Conservation (phyloP, 2,329 filamentous ascomycete genomes). For the Fusarium sambucinum region DNA sequence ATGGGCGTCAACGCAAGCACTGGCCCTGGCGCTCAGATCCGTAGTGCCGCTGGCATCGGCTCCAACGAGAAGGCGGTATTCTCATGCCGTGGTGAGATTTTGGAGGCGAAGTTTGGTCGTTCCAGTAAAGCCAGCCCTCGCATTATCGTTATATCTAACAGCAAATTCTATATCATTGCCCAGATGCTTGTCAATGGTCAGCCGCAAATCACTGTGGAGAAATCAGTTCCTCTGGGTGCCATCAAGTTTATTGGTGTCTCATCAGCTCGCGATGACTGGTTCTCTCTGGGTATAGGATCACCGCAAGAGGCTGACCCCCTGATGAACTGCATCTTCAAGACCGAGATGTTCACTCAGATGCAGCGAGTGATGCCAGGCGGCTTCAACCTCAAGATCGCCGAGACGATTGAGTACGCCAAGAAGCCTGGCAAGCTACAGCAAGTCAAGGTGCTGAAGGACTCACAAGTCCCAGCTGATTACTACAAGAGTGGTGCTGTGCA, state of each 20-base stretch:
- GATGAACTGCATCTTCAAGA: constrained; percentile 94
- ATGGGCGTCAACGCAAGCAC: constrained; percentile 84
- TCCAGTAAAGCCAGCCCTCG: constrained; percentile 94
- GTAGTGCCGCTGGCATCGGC: constrained; percentile 77
- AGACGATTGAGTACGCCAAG: constrained; percentile 94
- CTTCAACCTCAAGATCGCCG: constrained; percentile 84
- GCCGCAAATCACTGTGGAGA: constrained; percentile 83
- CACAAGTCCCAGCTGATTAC: constrained; percentile 78
- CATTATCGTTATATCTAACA: constrained; percentile 84
- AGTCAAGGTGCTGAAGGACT: constrained; percentile 92
- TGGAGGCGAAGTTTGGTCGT: constrained; percentile 95
- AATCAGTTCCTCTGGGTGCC: constrained; percentile 83
- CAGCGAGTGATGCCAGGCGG: constrained; percentile 82
- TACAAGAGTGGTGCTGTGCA: constrained; percentile 97
- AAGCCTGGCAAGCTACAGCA: constrained; percentile 92
- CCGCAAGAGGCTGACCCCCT: constrained; percentile 94
- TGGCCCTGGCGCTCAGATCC: constrained; percentile 85
- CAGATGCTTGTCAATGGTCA: constrained; percentile 87
- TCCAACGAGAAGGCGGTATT: constrained; percentile 83
- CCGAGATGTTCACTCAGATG: constrained; percentile 95
- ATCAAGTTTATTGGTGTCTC: constrained; percentile 91
- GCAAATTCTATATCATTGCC: constrained; percentile 88
- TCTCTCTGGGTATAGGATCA: constrained; percentile 90
- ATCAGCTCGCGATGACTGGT: constrained; percentile 93
- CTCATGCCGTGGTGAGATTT: constrained; percentile 88